phyloP scores from a whole-genome alignment of 2,329 filamentous ascomycete species.

The Diaporthe sp. region DNA sequence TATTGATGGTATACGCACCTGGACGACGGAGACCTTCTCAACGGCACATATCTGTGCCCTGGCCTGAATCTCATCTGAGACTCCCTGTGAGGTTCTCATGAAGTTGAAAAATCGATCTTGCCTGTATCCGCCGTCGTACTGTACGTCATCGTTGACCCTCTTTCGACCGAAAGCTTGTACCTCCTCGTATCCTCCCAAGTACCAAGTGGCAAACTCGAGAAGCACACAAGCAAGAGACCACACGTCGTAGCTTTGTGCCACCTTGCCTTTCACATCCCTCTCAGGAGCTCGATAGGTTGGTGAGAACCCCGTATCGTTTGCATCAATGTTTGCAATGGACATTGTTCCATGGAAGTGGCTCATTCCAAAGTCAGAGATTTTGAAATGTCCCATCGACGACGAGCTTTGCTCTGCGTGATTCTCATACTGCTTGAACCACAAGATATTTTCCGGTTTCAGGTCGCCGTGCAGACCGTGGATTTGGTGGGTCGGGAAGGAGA shows the following conservation, averaged over 20 bases:
- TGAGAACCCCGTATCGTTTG: background rate
- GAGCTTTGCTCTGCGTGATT: background rate
- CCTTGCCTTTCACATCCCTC: background rate
- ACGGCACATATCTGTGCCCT: background rate
- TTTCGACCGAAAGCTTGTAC: background rate
- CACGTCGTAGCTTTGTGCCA: background rate
- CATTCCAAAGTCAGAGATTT: background rate
- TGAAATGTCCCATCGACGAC: background rate
- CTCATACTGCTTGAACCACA: background rate
- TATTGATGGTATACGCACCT: background rate
- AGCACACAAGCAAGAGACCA: constrained; percentile 22
- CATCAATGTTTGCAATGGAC: background rate
- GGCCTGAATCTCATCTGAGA: background rate
- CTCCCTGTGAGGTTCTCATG: background rate
- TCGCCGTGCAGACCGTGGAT: constrained; percentile 7
- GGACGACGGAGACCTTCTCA: background rate
- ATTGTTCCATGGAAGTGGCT: background rate
- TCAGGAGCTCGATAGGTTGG: constrained; percentile 19
- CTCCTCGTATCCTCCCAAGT: background rate
- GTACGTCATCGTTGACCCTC: background rate
- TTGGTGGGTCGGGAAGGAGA: background rate
- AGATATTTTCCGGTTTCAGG: constrained; percentile 14
- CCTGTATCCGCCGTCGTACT: background rate
- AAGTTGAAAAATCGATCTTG: background rate
- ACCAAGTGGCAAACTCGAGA: background rate